Conservation (phyloP, 2,329 filamentous ascomycete genomes). For the Colletotrichum paranaense region DNA sequence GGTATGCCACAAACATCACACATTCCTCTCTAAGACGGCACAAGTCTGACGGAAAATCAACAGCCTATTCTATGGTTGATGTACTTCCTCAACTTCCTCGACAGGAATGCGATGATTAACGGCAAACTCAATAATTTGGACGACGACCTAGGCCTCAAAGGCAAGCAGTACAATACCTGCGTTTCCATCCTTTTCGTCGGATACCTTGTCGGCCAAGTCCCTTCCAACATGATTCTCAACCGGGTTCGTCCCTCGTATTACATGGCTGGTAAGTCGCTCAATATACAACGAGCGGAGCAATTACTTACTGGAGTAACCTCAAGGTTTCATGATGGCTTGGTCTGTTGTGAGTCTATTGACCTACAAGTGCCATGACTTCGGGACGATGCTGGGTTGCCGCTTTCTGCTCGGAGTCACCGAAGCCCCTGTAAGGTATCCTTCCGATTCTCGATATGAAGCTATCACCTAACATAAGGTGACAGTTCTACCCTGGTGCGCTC, state of each 20-base stretch:
- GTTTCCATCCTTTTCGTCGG: slow-evolving; percentile 36
- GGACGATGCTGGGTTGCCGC: slow-evolving; percentile 32
- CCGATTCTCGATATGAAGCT: not conserved
- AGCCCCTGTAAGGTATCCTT: slow-evolving; percentile 17
- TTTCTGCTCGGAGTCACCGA: slow-evolving; percentile 37
- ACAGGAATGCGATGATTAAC: slow-evolving; percentile 45
- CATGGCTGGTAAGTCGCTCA: slow-evolving; percentile 24
- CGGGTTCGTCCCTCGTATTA: slow-evolving; percentile 39
- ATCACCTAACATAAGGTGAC: not conserved
- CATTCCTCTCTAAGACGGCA: not conserved
- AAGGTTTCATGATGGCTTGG: slow-evolving; percentile 36
- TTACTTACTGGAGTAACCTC: not conserved
- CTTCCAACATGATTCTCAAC: slow-evolving; percentile 49
- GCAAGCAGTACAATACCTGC: slow-evolving; percentile 45
- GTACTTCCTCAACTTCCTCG: slow-evolving; percentile 42
- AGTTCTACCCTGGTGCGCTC: slow-evolving; percentile 36
- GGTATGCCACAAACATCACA: slow-evolving; percentile 25
- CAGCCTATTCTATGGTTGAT: slow-evolving; percentile 38
- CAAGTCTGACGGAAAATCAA: not conserved
- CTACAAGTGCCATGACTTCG: slow-evolving; percentile 33
- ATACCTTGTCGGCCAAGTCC: slow-evolving; percentile 39
- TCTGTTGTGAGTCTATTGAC: slow-evolving; percentile 34
- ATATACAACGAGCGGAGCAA: not conserved
- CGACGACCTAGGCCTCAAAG: slow-evolving; percentile 41
- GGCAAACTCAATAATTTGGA: slow-evolving; percentile 43